Percentiles rank a stretch among this genome's conserved stretches.
These are phyloP conservation scores for Saccharomycopsis sp. DNA, from an alignment of 805 yeast genomes.

Conservation along the genomic window DNA sequence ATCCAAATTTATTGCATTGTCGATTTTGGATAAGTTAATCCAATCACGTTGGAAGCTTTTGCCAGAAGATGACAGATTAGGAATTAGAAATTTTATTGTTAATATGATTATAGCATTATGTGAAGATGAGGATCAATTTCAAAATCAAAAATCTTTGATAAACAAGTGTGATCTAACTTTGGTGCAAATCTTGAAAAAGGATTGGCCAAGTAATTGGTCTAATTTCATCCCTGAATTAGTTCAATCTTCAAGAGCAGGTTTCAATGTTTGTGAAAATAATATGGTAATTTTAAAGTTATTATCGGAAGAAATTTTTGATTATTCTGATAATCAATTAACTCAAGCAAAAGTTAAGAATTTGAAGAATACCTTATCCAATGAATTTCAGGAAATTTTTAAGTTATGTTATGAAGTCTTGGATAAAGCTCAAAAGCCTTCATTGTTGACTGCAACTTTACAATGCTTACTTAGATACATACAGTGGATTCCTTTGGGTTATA, in stretches of 20 bases:
- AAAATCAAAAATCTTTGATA: conserved; percentile 70
- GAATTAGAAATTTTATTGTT: conserved; percentile 89
- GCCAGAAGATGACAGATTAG: conserved; percentile 82
- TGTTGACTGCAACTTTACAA: conserved; percentile 77
- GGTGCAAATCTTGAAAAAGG: conserved; percentile 92
- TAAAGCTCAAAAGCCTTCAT: conserved; percentile 76
- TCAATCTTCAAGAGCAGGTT: conserved; percentile 70
- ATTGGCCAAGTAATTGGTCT: conserved; percentile 99
- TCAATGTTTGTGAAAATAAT: conserved; percentile 95
- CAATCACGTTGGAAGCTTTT: conserved; percentile 90
- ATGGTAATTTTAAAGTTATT: conserved; percentile 85
- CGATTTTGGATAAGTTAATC: conserved; percentile 83
- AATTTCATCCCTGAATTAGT: conserved; percentile 92
- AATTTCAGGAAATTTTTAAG: conserved; percentile 88
- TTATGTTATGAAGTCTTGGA: conserved; percentile 91
- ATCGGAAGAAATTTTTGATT: conserved; percentile 95
- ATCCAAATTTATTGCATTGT: conserved; percentile 85
- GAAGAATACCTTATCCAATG: conserved; percentile 78
- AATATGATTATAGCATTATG: conserved; percentile 90
- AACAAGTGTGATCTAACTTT: conserved; percentile 90
- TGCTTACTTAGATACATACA: conserved; percentile 79
- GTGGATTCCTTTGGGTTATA: conserved; percentile 90
- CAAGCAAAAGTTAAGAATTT: conserved; percentile 85
- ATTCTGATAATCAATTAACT: conserved; percentile 92
- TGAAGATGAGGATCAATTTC: conserved; percentile 70